Evolutionary conservation across 768 basidiomycete genomes (phyloP).

Genomic region (Termitomyces sp.): DNA sequence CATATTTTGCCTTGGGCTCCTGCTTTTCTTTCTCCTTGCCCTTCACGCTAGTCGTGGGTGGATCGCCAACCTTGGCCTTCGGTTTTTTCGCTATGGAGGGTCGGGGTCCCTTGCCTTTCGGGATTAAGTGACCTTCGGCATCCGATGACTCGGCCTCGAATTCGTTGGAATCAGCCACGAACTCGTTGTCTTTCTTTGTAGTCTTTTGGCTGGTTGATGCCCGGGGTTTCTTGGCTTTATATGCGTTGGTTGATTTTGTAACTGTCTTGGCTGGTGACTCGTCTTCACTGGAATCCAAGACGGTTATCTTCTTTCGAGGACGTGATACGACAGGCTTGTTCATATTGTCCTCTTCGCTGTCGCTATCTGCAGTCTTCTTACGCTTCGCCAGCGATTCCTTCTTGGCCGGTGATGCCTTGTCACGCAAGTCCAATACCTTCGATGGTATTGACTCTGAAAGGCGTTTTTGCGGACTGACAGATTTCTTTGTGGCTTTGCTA

Average conservation of each 20-base stretch:
- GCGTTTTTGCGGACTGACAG: neutral
- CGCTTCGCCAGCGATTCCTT: slow-evolving; percentile 20
- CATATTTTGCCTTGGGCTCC: slow-evolving; percentile 18
- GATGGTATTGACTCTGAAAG: neutral
- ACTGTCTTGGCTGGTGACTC: slow-evolving; percentile 35
- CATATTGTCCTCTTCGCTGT: slow-evolving; percentile 15
- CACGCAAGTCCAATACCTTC: slow-evolving; percentile 4
- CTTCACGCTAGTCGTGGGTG: neutral
- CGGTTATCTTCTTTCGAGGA: slow-evolving; percentile 1
- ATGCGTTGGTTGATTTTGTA: slow-evolving; percentile 18
- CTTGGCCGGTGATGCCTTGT: slow-evolving; percentile 18
- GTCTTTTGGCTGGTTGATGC: slow-evolving; percentile 20
- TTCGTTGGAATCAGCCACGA: slow-evolving; percentile 15
- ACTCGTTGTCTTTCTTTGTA: slow-evolving; percentile 23
- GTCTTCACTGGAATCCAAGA: slow-evolving; percentile 15
- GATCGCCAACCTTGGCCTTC: slow-evolving; percentile 8
- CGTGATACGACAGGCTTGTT: slow-evolving; percentile 2
- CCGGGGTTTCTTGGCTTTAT: slow-evolving; percentile 16
- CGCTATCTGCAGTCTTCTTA: slow-evolving; percentile 35
- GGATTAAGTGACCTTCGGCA: slow-evolving; percentile 13
- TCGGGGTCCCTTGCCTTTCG: neutral
- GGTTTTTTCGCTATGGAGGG: slow-evolving; percentile 9
- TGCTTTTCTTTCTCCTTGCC: slow-evolving; percentile 14
- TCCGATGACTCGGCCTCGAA: slow-evolving; percentile 13
- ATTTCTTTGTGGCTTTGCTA: slow-evolving; percentile 4